Base-by-base conservation (phyloP, 805 yeast genomes). In the Phaffomyces antillensis region DNA sequence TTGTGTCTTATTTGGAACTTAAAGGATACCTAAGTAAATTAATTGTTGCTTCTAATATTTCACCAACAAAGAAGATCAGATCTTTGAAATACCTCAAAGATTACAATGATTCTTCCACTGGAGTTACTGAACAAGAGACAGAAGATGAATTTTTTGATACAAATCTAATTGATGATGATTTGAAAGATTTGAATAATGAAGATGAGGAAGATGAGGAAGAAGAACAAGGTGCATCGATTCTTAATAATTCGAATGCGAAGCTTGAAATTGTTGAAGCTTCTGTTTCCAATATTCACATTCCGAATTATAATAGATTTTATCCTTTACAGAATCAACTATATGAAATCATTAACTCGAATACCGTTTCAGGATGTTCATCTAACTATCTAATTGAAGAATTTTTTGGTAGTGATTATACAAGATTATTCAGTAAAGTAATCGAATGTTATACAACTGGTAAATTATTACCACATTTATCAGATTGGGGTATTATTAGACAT, bases 311-410 rank as follows among this genome's bases (percentile, higher is more conserved):
- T 57, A 60, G 70, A 12, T 69, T 79, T 43, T 82, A 73, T 51
- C 90, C 96, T 0, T 50, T 81, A 0, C 81, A 78, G 34, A 75
- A 71, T 48, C 96, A 87, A 59, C 61, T 86, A 0, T 78, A 67
- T 55, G 78, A 77, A 42, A 46, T 71, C 5, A 72, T 80, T 1
- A 55, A 59, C 7, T 52, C 62, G 1, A 47, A 69, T 6, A 77
- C 73, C 0, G 53, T 56, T 0, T 58, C 60, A 0, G 96, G 96
- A 0, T 64, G 77, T 1, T 71, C 89, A 0, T 73, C 83, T 0
- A 78, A 79, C 66, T 79, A 76, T 7, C 55, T 86, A 1, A 63
- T 71, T 6, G 62, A 68, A 4, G 54, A 52, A 4, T 45, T 86
- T 1, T 70, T 78, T 9, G 96, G 96, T 0, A 59, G 59, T 7